Evolutionary conservation across 2,329 filamentous ascomycete species (phyloP).

Genomic region (Zasmidium citrigriseum): DNA sequence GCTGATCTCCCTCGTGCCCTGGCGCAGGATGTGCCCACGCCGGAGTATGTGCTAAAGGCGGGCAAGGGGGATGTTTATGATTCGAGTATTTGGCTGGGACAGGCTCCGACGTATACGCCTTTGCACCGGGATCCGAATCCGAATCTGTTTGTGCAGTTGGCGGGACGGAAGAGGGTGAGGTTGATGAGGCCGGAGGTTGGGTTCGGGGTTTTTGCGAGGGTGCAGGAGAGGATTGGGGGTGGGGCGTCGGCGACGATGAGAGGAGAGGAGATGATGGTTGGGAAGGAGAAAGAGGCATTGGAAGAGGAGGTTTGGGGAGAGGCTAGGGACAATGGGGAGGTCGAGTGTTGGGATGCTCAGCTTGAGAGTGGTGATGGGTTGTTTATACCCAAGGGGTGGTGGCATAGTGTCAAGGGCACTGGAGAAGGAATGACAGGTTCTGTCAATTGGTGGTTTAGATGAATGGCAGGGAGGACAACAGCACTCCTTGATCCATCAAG

Average conservation of each 20-base stretch:
- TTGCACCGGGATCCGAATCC: conserved; percentile 92
- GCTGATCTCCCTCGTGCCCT: conserved; percentile 65
- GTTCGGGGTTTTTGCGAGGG: conserved; percentile 60
- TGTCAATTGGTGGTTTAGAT: conserved; percentile 82
- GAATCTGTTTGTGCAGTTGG: conserved; percentile 85
- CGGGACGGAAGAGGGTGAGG: conserved; percentile 71
- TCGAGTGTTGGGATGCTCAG: conserved; percentile 31
- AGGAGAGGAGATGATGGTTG: conserved; percentile 89
- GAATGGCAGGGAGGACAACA: background rate
- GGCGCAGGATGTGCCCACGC: conserved; percentile 66
- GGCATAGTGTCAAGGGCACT: conserved; percentile 76
- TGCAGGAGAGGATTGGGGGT: conserved; percentile 44
- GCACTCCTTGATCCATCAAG: background rate
- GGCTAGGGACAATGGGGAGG: conserved; percentile 14
- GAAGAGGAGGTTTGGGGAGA: conserved; percentile 70
- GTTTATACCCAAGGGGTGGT: conserved; percentile 82
- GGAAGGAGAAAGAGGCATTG: conserved; percentile 66
- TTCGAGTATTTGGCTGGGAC: conserved; percentile 84
- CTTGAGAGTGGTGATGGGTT: conserved; percentile 69
- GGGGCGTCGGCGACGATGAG: conserved; percentile 57
- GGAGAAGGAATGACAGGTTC: conserved; percentile 60
- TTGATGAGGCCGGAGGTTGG: conserved; percentile 68
- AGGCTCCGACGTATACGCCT: conserved; percentile 84
- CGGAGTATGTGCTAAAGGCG: conserved; percentile 60
- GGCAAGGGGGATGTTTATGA: conserved; percentile 84